Evolutionary conservation across 2,329 filamentous ascomycete species (phyloP).

Genomic region (Fusarium paranaense): DNA sequence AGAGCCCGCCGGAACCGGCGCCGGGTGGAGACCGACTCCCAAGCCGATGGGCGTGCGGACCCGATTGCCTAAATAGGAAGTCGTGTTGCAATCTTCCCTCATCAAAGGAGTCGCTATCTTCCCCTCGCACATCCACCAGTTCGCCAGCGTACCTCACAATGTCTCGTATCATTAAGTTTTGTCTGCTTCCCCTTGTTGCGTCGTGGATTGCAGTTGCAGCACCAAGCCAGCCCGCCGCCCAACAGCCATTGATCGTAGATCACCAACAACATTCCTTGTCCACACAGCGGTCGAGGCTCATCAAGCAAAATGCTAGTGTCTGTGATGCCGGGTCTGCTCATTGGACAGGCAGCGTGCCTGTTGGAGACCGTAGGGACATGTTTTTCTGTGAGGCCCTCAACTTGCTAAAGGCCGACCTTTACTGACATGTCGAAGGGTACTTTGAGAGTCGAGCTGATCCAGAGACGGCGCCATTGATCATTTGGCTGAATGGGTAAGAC

Average conservation of each 20-base stretch:
- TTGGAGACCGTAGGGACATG: background rate
- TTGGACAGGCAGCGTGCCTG: background rate
- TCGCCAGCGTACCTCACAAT: background rate
- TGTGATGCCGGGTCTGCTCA: background rate
- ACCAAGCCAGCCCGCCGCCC: background rate
- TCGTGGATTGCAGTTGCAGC: background rate
- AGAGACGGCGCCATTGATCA: background rate
- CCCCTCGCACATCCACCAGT: background rate
- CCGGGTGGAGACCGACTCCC: background rate
- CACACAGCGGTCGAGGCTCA: background rate
- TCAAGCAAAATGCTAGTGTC: background rate
- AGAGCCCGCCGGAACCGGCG: background rate
- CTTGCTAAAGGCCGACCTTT: background rate
- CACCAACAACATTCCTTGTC: background rate
- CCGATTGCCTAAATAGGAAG: background rate
- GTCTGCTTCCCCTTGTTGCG: background rate
- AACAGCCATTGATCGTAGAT: background rate
- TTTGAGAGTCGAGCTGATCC: background rate
- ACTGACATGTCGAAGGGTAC: background rate
- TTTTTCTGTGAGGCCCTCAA: background rate
- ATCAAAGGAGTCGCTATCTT: background rate
- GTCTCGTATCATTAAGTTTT: background rate
- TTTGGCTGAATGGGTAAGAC: background rate
- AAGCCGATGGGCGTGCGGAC: background rate
- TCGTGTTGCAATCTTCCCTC: background rate